Conservation (phyloP, 495 filamentous ascomycete species). For the Penicillium ucsense region DNA sequence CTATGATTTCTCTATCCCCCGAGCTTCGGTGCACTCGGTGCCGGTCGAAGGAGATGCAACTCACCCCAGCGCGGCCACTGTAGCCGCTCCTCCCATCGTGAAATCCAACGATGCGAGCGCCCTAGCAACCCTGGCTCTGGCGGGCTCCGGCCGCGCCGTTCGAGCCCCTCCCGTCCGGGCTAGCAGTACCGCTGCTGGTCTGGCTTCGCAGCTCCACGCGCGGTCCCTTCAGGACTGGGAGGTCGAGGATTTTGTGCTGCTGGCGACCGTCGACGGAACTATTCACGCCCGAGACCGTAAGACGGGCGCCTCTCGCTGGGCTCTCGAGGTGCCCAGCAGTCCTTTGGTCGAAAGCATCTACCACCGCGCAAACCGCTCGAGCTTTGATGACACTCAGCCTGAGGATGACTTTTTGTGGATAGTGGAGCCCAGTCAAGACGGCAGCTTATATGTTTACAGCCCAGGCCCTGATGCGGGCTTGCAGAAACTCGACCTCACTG, state of each 20-base stretch:
- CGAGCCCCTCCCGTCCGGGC: constrained; percentile 71
- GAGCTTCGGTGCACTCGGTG: constrained; percentile 24
- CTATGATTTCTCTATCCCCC: constrained; percentile 22
- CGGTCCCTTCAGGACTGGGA: constrained; percentile 97
- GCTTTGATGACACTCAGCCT: constrained; percentile 43
- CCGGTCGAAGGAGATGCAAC: constrained; percentile 14
- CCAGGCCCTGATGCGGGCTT: constrained; percentile 50
- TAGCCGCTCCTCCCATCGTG: constrained; percentile 24
- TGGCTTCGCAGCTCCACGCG: constrained; percentile 76
- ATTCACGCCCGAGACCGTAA: constrained; percentile 88
- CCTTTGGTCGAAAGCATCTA: constrained; percentile 88
- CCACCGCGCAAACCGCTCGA: constrained; percentile 60
- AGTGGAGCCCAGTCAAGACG: constrained; percentile 84
- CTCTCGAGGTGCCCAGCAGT: constrained; percentile 61
- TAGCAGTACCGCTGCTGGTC: constrained; percentile 53
- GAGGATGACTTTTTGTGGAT: constrained; percentile 92
- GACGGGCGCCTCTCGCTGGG: constrained; percentile 75
- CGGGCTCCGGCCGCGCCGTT: constrained; percentile 59
- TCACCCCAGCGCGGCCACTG: constrained; percentile 7
- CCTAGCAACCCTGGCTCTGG: constrained; percentile 90
- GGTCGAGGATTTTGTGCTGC: constrained; percentile 98
- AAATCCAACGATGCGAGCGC: constrained; percentile 78
- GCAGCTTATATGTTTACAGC: constrained; percentile 79
- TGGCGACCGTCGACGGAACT: constrained; percentile 98
- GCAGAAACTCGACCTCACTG: constrained; percentile 58